These are phyloP conservation scores for Suillus subaureus DNA, from an alignment of 768 basidiomycete species.

Conservation along the genomic window DNA sequence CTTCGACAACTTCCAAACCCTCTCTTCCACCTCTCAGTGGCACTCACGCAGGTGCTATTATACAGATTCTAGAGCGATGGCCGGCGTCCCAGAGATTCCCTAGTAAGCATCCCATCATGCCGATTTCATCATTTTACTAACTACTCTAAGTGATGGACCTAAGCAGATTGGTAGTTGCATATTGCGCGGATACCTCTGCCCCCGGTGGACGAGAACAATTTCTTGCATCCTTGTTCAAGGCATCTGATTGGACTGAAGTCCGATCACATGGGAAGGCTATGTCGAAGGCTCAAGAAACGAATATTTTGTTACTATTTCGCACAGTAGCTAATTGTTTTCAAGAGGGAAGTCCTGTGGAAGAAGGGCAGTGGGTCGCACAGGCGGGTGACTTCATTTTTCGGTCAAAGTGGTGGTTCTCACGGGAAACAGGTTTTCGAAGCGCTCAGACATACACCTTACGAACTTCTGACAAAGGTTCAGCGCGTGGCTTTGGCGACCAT, in stretches of 20 bases:
- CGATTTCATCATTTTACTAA: not conserved
- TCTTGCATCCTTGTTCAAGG: slow-evolving; percentile 64
- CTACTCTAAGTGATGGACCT: slow-evolving; percentile 76
- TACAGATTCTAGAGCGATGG: slow-evolving; percentile 73
- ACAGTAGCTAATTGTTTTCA: slow-evolving; percentile 80
- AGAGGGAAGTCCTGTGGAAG: slow-evolving; percentile 45
- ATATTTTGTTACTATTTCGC: slow-evolving; percentile 77
- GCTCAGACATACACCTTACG: slow-evolving; percentile 53
- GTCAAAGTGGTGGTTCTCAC: slow-evolving; percentile 13
- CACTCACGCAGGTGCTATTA: slow-evolving; percentile 62
- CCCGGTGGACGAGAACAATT: slow-evolving; percentile 51
- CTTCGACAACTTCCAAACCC: slow-evolving; percentile 34
- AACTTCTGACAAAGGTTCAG: slow-evolving; percentile 64
- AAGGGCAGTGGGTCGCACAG: slow-evolving; percentile 53
- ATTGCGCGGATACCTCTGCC: slow-evolving; percentile 55
- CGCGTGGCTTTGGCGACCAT: slow-evolving; percentile 80
- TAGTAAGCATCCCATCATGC: slow-evolving; percentile 38
- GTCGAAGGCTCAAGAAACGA: slow-evolving; percentile 79
- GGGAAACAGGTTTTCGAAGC: slow-evolving; percentile 56
- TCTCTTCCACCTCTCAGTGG: slow-evolving; percentile 39
- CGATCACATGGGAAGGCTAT: slow-evolving; percentile 56
- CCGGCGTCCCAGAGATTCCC: slow-evolving; percentile 74
- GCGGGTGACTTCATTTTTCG: slow-evolving; percentile 32
- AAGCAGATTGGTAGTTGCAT: slow-evolving; percentile 71
- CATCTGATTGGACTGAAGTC: slow-evolving; percentile 59